Conservation (phyloP, 371 early-diverging fungal species). For the Lichtheimia ramosa region DNA sequence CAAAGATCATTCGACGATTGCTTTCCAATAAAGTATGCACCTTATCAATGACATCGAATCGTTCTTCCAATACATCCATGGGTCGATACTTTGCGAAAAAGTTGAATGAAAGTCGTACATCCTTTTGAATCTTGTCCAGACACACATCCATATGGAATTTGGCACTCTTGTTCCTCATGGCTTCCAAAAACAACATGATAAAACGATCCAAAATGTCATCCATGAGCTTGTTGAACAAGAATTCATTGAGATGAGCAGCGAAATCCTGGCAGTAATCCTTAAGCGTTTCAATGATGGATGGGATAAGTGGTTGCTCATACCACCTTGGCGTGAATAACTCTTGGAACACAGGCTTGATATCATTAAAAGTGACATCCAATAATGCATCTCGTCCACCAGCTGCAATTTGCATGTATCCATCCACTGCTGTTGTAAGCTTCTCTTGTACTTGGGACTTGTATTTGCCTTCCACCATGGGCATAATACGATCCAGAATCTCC, state of each 20-base stretch:
- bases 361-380: slow-evolving; percentile 81
- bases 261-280: slow-evolving; percentile 91
- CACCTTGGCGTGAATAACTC: slow-evolving; percentile 81
- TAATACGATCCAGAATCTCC: slow-evolving; percentile 67
- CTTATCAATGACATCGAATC: slow-evolving; percentile 78
- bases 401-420: slow-evolving; percentile 84
- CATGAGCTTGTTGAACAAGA: slow-evolving; percentile 82
- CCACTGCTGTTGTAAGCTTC: slow-evolving; percentile 63
- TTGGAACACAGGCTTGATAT: slow-evolving; percentile 71
- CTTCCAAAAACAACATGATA: slow-evolving; percentile 80
- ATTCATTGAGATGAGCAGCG: slow-evolving; percentile 73
- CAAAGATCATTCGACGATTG: slow-evolving; percentile 65
- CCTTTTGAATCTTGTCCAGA: slow-evolving; percentile 66
- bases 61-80: slow-evolving; percentile 59
- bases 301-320: slow-evolving; percentile 87
- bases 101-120: slow-evolving; percentile 59
- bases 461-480: slow-evolving; percentile 65
- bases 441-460: slow-evolving; percentile 63
- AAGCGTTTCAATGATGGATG: slow-evolving; percentile 82
- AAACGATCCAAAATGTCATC: slow-evolving; percentile 85
- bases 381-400: slow-evolving; percentile 71
- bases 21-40: slow-evolving; percentile 69
- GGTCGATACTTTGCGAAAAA: slow-evolving; percentile 71
- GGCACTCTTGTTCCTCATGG: slow-evolving; percentile 74
- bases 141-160: slow-evolving; percentile 68